Percentiles rank a stretch among this genome's conserved stretches.
Conservation (phyloP, 768 basidiomycete genomes). For the Hygrocybe punicea region DNA sequence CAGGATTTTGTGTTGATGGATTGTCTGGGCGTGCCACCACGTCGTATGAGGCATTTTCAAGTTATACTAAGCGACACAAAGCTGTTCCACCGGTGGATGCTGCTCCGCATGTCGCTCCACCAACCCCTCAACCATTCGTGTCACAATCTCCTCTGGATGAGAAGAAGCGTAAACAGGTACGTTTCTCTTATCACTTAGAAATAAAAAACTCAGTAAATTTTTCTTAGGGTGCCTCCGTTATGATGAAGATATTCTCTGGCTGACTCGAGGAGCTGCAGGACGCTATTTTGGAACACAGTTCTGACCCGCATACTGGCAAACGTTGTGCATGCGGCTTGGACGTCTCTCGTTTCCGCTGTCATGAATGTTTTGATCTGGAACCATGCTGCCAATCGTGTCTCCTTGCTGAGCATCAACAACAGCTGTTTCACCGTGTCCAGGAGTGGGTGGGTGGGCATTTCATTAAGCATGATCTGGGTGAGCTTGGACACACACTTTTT, state of each 20-base stretch:
- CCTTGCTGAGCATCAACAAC: background rate
- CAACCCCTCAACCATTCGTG: background rate
- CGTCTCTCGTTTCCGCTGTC: background rate
- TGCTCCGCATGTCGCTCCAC: background rate
- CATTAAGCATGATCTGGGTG: background rate
- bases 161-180: background rate
- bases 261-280: background rate
- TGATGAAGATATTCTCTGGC: background rate
- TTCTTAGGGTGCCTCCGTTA: background rate
- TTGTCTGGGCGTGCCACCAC: background rate
- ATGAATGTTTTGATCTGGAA: background rate
- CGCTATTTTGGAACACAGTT: background rate
- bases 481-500: background rate
- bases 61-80: background rate
- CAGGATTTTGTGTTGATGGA: background rate
- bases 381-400: background rate
- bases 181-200: background rate
- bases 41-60: background rate
- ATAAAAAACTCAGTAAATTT: too few species aligned
- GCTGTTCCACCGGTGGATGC: background rate
- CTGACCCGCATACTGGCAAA: background rate
- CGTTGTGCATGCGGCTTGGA: background rate
- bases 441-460: background rate
- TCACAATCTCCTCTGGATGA: background rate
- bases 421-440: background rate